Percentiles rank a stretch among this genome's conserved stretches.
Conservation (phyloP, 371 early-diverging fungal species). For the Rhizopus microsporus region DNA sequence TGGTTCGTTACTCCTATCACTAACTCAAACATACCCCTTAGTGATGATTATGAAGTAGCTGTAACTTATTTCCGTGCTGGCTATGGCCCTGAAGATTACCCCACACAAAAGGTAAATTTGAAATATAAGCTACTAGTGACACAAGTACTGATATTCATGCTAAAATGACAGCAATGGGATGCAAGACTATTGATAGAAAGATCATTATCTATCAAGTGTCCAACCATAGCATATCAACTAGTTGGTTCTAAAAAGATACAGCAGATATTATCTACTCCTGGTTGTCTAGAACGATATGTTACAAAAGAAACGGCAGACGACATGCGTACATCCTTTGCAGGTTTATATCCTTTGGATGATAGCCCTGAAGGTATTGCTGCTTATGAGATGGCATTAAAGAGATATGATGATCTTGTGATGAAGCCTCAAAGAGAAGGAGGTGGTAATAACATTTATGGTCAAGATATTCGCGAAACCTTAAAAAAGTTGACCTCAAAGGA, state of each 20-base stretch:
- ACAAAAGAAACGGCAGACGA: slow-evolving; percentile 54
- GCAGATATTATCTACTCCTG: slow-evolving; percentile 85
- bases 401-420: slow-evolving; percentile 78
- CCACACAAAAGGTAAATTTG: slow-evolving; percentile 55
- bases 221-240: slow-evolving; percentile 90
- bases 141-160: background rate
- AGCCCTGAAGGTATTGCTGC: slow-evolving; percentile 70
- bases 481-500: slow-evolving; percentile 55
- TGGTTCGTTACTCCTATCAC: background rate
- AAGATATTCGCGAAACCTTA: slow-evolving; percentile 73
- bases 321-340: slow-evolving; percentile 83
- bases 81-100: slow-evolving; percentile 91
- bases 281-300: slow-evolving; percentile 76
- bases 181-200: slow-evolving; percentile 79
- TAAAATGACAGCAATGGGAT: slow-evolving; percentile 74
- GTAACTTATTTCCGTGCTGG: slow-evolving; percentile 93
- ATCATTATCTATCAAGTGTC: slow-evolving; percentile 87
- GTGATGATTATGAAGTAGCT: slow-evolving; percentile 77
- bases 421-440: slow-evolving; percentile 98
- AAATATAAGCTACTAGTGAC: background rate
- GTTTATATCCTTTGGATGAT: slow-evolving; percentile 86
- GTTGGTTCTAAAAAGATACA: slow-evolving; percentile 96
- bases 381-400: slow-evolving; percentile 61
- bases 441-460: slow-evolving; percentile 93
- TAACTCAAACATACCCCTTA: slow-evolving; percentile 15